Percentiles rank a stretch among this genome's conserved stretches.
phyloP scores from a whole-genome alignment of 441 rosid species.

The Syzygium syzygioides region DNA sequence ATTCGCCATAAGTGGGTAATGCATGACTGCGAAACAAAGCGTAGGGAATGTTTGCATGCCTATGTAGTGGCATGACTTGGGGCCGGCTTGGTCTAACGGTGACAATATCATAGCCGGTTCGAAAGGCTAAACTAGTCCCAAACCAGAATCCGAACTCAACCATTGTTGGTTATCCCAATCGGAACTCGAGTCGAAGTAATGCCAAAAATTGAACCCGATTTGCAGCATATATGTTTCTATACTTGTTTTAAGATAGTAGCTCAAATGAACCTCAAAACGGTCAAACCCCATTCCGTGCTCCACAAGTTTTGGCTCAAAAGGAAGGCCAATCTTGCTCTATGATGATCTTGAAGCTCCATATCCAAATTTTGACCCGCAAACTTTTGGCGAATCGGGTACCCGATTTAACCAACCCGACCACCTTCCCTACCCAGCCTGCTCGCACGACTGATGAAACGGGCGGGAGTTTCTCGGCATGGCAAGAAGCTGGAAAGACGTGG shows the following conservation, averaged over 20 bases:
- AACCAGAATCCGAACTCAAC: background rate
- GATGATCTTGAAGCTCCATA: background rate
- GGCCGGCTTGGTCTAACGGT: background rate
- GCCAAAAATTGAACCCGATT: background rate
- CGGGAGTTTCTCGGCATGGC: background rate
- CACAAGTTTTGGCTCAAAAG: background rate
- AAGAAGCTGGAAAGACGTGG: background rate
- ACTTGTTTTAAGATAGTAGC: background rate
- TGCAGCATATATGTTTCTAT: background rate
- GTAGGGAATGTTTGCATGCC: background rate
- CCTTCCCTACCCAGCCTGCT: background rate
- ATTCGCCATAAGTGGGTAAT: background rate
- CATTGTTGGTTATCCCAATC: background rate
- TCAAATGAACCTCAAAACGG: background rate
- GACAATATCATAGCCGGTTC: background rate
- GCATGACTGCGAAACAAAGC: background rate
- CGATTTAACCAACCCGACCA: rapidly evolving
- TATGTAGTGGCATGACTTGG: background rate
- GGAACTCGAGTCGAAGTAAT: background rate
- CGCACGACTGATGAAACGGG: background rate
- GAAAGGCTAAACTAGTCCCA: background rate
- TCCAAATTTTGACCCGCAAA: background rate
- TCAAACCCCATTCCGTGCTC: background rate
- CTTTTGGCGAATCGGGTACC: background rate
- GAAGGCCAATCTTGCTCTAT: background rate